phyloP scores from a whole-genome alignment of 352 stramenopile species.

The Phytophthora aleatoria region DNA sequence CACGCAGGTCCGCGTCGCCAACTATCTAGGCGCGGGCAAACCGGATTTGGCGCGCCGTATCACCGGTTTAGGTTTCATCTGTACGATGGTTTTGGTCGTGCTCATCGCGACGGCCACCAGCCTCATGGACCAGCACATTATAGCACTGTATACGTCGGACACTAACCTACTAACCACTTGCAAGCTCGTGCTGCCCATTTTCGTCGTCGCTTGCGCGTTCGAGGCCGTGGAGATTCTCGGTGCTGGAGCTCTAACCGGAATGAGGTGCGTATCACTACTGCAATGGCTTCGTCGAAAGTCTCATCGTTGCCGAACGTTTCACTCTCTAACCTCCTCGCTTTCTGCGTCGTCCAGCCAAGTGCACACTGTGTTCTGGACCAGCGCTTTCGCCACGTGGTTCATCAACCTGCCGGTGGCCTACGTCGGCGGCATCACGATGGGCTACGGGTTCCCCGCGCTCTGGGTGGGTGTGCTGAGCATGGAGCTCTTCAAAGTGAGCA shows the following conservation, averaged over 20 bases:
- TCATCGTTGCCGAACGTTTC: neutral
- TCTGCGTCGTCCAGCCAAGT: constrained; percentile 43
- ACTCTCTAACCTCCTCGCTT: constrained; percentile 1
- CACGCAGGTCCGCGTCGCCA: constrained; percentile 78
- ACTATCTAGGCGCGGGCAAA: constrained; percentile 69
- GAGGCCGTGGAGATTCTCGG: constrained; percentile 70
- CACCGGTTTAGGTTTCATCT: constrained; percentile 56
- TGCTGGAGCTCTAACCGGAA: constrained; percentile 62
- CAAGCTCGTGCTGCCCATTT: constrained; percentile 59
- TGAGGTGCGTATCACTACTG: constrained; percentile 43
- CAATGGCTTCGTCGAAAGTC: neutral
- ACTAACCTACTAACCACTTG: constrained; percentile 50
- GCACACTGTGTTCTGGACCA: constrained; percentile 66
- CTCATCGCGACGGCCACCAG: constrained; percentile 53
- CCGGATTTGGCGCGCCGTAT: constrained; percentile 56
- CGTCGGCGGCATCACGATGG: constrained; percentile 44
- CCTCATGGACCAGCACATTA: constrained; percentile 50
- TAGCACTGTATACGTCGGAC: constrained; percentile 68
- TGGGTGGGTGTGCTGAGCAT: constrained; percentile 69
- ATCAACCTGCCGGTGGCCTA: constrained; percentile 74
- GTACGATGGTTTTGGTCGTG: constrained; percentile 53
- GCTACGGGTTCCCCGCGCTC: constrained; percentile 64
- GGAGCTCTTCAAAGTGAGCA: constrained; percentile 67
- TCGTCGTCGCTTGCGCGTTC: constrained; percentile 62
- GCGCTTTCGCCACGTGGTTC: constrained; percentile 64